phyloP scores from a whole-genome alignment of 495 filamentous ascomycete genomes.

The Aspergillus haitiensis region DNA sequence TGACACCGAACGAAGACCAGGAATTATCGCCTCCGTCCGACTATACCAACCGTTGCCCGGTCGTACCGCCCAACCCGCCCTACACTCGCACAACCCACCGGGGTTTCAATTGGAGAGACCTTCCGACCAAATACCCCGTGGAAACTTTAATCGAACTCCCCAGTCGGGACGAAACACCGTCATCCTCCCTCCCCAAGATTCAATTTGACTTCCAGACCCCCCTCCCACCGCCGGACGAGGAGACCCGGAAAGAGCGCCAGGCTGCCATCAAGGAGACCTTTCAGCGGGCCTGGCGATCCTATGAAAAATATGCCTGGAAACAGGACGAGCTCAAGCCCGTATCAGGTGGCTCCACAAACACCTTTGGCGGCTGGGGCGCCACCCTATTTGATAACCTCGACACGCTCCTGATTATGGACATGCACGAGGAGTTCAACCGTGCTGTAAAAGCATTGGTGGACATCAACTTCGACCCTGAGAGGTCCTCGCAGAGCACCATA shows the following conservation, averaged over 20 bases:
- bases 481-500: conserved; percentile 27
- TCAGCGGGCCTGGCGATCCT: conserved; percentile 62
- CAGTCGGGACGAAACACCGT: not conserved
- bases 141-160: not conserved
- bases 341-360: conserved; percentile 54
- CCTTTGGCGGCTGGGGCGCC: conserved; percentile 80
- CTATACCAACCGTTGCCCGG: conserved; percentile 1
- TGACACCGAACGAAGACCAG: not conserved
- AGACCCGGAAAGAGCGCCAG: conserved; percentile 19
- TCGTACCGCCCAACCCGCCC: conserved; percentile 11
- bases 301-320: conserved; percentile 64
- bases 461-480: conserved; percentile 68
- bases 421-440: conserved; percentile 75
- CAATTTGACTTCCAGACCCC: conserved; percentile 3
- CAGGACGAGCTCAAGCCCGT: conserved; percentile 68
- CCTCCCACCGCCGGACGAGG: conserved; percentile 4
- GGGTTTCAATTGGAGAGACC: conserved; percentile 18
- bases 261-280: conserved; percentile 59
- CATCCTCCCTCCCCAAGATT: conserved; percentile 1
- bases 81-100: conserved; percentile 1
- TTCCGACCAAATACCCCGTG: conserved; percentile 13
- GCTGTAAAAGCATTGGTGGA: conserved; percentile 63
- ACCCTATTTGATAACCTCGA: conserved; percentile 84
- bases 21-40: not conserved
- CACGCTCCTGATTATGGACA: conserved; percentile 85